Conservation (phyloP, 805 yeast species). For the Candida tibetensis region DNA sequence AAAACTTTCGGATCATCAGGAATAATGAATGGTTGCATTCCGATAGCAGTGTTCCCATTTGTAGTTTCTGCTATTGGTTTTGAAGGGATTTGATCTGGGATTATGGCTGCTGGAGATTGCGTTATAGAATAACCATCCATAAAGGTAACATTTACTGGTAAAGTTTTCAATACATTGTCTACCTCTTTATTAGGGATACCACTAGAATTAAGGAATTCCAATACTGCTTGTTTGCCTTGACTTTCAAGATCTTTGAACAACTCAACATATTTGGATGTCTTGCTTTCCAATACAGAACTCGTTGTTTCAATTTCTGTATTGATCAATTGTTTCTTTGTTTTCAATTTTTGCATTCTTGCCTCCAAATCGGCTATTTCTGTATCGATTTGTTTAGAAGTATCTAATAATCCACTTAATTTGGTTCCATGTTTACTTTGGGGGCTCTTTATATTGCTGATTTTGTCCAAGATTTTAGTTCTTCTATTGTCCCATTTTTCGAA, state of each 20-base stretch:
- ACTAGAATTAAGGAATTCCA: constrained; percentile 22
- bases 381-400: constrained; percentile 31
- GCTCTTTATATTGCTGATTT: constrained; percentile 40
- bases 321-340: constrained; percentile 32
- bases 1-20: constrained; percentile 8
- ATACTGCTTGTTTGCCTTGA: constrained; percentile 35
- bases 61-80: neutral
- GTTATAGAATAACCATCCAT: constrained; percentile 8
- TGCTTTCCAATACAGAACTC: constrained; percentile 50
- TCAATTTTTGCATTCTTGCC: constrained; percentile 27
- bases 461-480: constrained; percentile 30
- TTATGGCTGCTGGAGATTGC: constrained; percentile 1
- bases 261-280: constrained; percentile 43
- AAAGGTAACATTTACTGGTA: constrained; percentile 31
- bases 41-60: constrained; percentile 16
- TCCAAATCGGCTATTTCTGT: constrained; percentile 40
- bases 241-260: constrained; percentile 37
- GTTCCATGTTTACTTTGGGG: constrained; percentile 41
- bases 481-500: constrained; percentile 43
- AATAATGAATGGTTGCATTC: constrained; percentile 18
- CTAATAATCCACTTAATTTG: constrained; percentile 35
- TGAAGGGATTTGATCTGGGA: neutral
- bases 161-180: constrained; percentile 13
- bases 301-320: constrained; percentile 42
- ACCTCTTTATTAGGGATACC: constrained; percentile 17